Percentiles rank a stretch among this genome's conserved stretches.
These are phyloP conservation scores for Arabis alpina DNA, from an alignment of 345 rosid genomes.

Conservation along the genomic window DNA sequence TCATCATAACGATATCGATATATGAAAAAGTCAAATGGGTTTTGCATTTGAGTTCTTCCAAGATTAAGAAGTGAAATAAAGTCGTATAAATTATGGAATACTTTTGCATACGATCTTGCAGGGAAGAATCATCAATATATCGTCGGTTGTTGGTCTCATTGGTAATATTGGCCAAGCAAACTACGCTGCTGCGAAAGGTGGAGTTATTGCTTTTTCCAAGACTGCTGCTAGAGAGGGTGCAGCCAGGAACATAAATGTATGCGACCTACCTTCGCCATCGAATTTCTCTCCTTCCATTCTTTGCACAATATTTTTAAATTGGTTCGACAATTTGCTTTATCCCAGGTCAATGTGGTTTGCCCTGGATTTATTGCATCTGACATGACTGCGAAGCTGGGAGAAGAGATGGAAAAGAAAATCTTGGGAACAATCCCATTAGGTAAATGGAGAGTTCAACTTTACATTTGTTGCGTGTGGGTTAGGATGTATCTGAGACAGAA, in stretches of 20 bases:
- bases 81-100: constrained; percentile 1
- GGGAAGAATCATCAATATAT: constrained; percentile 89
- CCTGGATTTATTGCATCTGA: constrained; percentile 97
- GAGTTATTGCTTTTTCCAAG: constrained; percentile 93
- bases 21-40: neutral
- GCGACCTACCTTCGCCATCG: constrained; percentile 33
- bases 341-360: constrained; percentile 88
- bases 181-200: constrained; percentile 98
- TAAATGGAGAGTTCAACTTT: constrained; percentile 41
- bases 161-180: constrained; percentile 98
- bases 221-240: constrained; percentile 88
- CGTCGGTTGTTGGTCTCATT: constrained; percentile 94
- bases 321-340: neutral
- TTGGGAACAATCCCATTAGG: constrained; percentile 87
- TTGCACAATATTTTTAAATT: neutral
- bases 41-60: constrained; percentile 14
- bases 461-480: neutral
- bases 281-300: neutral
- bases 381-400: constrained; percentile 94
- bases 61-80: constrained; percentile 10
- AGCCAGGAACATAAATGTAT: constrained; percentile 85
- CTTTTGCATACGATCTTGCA: constrained; percentile 38
- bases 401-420: constrained; percentile 88
- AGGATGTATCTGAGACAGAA: constrained; percentile 1
- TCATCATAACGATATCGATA: neutral